These are phyloP conservation scores for Diaporthe citri DNA, from an alignment of 2,329 filamentous ascomycete genomes.

Conservation along the genomic window DNA sequence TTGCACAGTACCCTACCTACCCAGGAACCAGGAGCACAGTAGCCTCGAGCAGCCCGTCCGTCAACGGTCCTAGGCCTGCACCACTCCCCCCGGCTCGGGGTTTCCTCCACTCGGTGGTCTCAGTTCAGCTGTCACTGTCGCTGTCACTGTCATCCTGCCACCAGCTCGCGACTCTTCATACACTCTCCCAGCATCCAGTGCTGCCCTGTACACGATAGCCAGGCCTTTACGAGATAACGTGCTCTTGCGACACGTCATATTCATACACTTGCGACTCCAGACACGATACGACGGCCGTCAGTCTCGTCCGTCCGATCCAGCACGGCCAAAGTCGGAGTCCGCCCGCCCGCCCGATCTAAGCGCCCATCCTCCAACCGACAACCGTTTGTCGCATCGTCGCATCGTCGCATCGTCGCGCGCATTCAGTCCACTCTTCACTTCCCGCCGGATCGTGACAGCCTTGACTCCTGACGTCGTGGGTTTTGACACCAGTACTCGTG, in stretches of 20 bases:
- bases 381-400: slow-evolving; percentile 19
- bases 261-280: slow-evolving; percentile 1
- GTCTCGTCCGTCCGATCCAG: slow-evolving; percentile 5
- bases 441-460: neutral
- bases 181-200: neutral
- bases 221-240: slow-evolving; percentile 11
- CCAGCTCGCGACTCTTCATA: slow-evolving; percentile 22
- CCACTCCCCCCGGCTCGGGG: slow-evolving; percentile 17
- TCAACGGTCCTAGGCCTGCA: slow-evolving; percentile 6
- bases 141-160: slow-evolving; percentile 19
- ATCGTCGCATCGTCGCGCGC: slow-evolving; percentile 22
- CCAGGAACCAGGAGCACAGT: neutral
- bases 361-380: slow-evolving; percentile 13
- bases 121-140: slow-evolving; percentile 18
- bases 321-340: slow-evolving; percentile 17
- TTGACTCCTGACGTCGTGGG: neutral
- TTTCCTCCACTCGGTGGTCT: slow-evolving; percentile 30
- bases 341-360: slow-evolving; percentile 25
- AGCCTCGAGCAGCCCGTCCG: slow-evolving; percentile 2
- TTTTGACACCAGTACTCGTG: neutral
- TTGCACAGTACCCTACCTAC: neutral
- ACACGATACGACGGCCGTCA: neutral
- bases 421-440: neutral
- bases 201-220: slow-evolving; percentile 12
- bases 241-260: slow-evolving; percentile 19